These are phyloP conservation scores for Cylindrotheca closterium DNA, from an alignment of 108 stramenopile genomes.

Conservation along the genomic window DNA sequence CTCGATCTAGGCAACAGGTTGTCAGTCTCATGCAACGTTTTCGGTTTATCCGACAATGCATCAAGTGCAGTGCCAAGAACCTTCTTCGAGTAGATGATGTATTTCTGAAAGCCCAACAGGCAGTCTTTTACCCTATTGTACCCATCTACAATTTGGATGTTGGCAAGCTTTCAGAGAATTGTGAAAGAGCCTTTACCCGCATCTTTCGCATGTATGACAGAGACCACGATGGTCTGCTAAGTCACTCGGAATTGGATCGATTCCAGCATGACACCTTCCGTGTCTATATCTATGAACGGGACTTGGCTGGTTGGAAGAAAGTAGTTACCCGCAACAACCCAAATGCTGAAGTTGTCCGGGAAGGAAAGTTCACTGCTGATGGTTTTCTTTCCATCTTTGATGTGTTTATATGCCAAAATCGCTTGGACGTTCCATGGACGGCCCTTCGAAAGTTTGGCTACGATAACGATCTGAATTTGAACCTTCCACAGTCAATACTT, in stretches of 20 bases:
- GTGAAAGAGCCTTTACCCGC: slow-evolving; percentile 63
- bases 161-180: slow-evolving; percentile 54
- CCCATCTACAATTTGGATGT: slow-evolving; percentile 71
- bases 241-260: slow-evolving; percentile 64
- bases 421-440: slow-evolving; percentile 81
- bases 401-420: slow-evolving; percentile 78
- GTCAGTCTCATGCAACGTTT: slow-evolving; percentile 75
- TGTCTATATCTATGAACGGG: slow-evolving; percentile 55
- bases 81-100: slow-evolving; percentile 76
- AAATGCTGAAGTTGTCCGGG: slow-evolving; percentile 46
- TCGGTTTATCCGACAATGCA: slow-evolving; percentile 80
- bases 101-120: slow-evolving; percentile 73
- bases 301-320: slow-evolving; percentile 78
- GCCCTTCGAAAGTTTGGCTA: slow-evolving; percentile 74
- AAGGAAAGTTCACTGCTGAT: slow-evolving; percentile 74
- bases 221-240: slow-evolving; percentile 73
- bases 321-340: slow-evolving; percentile 51
- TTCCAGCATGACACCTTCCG: slow-evolving; percentile 73
- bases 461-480: slow-evolving; percentile 64
- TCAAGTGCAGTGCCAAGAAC: slow-evolving; percentile 84
- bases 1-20: slow-evolving; percentile 72
- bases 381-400: slow-evolving; percentile 84
- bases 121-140: slow-evolving; percentile 71
- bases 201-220: slow-evolving; percentile 81
- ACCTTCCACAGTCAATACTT: slow-evolving; percentile 51